phyloP scores from a whole-genome alignment of 2,329 filamentous ascomycete species.

The Cyanodermella asteris region DNA sequence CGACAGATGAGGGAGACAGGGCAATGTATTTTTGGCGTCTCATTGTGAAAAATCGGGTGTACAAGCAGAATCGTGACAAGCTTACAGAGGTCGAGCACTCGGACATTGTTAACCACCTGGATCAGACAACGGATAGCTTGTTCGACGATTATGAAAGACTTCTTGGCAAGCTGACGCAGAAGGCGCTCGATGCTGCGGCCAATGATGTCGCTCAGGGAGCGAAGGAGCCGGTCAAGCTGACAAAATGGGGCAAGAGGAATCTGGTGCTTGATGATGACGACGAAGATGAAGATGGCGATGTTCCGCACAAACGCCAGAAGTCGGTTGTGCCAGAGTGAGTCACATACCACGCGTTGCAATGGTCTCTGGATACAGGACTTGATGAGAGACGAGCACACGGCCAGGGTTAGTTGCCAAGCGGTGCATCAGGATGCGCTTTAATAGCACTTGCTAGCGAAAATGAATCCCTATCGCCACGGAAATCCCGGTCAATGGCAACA shows the following conservation, averaged over 20 bases:
- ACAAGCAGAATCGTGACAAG: conserved; percentile 35
- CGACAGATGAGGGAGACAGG: conserved; percentile 32
- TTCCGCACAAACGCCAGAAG: too few relatives aligned
- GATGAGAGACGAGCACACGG: too few relatives aligned
- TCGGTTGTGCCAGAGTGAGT: too few relatives aligned
- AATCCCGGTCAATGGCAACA: too few relatives aligned
- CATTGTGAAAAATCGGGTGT: conserved; percentile 39
- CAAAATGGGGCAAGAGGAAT: conserved; percentile 11
- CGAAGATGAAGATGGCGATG: conserved; percentile 7
- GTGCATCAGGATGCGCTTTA: too few relatives aligned
- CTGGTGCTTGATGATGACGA: conserved; percentile 11
- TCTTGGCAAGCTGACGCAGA: conserved; percentile 20
- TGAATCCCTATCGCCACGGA: too few relatives aligned
- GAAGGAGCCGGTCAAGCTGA: conserved; percentile 10
- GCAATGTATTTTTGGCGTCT: conserved; percentile 45
- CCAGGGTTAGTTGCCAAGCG: too few relatives aligned
- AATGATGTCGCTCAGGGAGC: conserved; percentile 8
- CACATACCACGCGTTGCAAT: too few relatives aligned
- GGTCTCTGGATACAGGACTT: too few relatives aligned
- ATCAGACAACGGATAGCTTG: conserved; percentile 33
- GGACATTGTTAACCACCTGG: conserved; percentile 37
- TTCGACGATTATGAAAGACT: conserved; percentile 36
- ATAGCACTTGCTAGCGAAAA: too few relatives aligned
- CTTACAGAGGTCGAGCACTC: conserved; percentile 34
- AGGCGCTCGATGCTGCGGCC: conserved; percentile 11